Evolutionary conservation across 805 yeast genomes (phyloP), one percentile per base, ranked within the genome.

Genomic region (Candida krabiensis): DNA sequence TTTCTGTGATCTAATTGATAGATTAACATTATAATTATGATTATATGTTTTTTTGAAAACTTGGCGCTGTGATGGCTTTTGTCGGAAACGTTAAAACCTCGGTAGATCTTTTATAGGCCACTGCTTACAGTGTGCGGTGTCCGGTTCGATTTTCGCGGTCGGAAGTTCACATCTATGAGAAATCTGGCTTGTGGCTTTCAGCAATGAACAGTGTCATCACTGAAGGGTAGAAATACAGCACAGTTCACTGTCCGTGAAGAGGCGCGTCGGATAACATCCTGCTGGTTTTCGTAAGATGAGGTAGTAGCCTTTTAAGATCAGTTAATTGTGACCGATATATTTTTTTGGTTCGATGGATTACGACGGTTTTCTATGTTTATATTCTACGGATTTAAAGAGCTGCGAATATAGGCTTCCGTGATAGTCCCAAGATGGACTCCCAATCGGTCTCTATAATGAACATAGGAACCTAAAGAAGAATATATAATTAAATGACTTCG

Each of bases 191-290:
- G 48, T 35, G 35, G 32, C 29, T 37, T 57, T 32, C 53, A 50
- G 64, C 55, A 60, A 56, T 46, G 58, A 60, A 49, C 58, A 52
- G 62, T 53, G 59, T 39, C 28, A 53, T 49, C 64, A 53, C 66
- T 62, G 67, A 51, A 64, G 70, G 70, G 70, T 66, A 64, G 70
- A 58, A 59, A 64, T 64, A 66, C 70, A 64, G 70, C 70, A 64
- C 67, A 61, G 67, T 54, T 35, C 61, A 50, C 58, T 53, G 56
- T 52, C 68, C 70, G 70, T 61, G 64, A 60, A 61, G 53, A 62
- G 67, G 70, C 69, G 69, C 54, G 40, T 40, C 49, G 66, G 69
- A 56, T 53, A 29, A 55, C 70, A 64, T 47, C 58, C 53, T 53
- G 63, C 64, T 58, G 67, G 64, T 44, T 51, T 55, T 54, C 41